phyloP scores from a whole-genome alignment of 192 early-diverging fungal species.

The Rhizophagus sp. region DNA sequence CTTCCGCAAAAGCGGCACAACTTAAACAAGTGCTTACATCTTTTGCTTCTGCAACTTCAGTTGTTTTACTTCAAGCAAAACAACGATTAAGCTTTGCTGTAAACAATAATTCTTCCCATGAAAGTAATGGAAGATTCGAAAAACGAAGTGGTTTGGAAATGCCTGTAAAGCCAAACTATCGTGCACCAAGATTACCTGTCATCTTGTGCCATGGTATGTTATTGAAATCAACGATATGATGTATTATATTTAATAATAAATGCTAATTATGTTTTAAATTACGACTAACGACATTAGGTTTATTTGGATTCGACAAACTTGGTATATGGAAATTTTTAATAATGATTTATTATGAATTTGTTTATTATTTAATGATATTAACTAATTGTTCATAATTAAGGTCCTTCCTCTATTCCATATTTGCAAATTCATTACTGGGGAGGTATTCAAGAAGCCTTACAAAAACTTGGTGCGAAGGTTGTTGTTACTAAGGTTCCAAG shows the following conservation, averaged over 20 bases:
- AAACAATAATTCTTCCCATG: neutral
- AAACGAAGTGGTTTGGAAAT: slow-evolving; percentile 46
- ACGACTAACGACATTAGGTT: slow-evolving; percentile 37
- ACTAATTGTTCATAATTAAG: slow-evolving; percentile 26
- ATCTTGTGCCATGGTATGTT: slow-evolving; percentile 83
- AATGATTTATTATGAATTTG: neutral
- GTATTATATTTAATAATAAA: too few relatives aligned
- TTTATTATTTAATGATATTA: neutral
- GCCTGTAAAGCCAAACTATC: slow-evolving; percentile 66
- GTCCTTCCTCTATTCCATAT: slow-evolving; percentile 71
- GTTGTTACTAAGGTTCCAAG: slow-evolving; percentile 73
- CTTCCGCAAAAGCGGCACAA: neutral
- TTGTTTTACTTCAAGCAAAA: neutral
- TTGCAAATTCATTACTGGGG: slow-evolving; percentile 90
- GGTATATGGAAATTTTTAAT: neutral
- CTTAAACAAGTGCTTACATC: neutral
- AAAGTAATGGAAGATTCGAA: slow-evolving; percentile 58
- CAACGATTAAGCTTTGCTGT: neutral
- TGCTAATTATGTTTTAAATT: neutral
- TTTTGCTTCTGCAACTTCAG: neutral
- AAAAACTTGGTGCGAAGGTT: slow-evolving; percentile 79
- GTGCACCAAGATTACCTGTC: slow-evolving; percentile 74
- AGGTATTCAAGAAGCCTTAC: slow-evolving; percentile 76
- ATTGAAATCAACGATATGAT: neutral
- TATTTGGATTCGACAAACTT: slow-evolving; percentile 88